These are phyloP conservation scores for Reticulomyxa filosa DNA, from an alignment of 78 protist genomes.

Conservation along the genomic window DNA sequence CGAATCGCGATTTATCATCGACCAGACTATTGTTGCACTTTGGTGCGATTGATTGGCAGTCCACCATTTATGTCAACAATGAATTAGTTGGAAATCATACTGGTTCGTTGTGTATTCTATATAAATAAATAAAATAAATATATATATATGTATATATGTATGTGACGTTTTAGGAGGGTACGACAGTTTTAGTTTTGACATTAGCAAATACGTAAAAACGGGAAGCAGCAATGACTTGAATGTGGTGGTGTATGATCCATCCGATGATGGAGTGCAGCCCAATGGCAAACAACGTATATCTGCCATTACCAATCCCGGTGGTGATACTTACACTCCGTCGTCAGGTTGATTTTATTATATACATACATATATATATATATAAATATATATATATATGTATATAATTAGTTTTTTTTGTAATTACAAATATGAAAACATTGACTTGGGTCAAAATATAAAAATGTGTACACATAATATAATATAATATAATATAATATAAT, in stretches of 20 bases:
- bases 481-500: no score
- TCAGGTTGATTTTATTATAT: no score
- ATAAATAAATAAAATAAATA: no score
- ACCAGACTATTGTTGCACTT: conserved; percentile 27
- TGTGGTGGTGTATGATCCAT: conserved; percentile 13
- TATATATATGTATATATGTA: no score
- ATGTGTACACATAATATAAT: no score
- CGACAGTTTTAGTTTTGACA: conserved; percentile 14
- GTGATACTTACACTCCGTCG: conserved; percentile 22
- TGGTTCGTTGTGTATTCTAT: no score
- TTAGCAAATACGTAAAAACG: background rate
- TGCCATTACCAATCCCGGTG: conserved; percentile 4
- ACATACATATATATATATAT: no score
- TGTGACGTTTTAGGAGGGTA: conserved; percentile 7
- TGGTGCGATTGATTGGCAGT: conserved; percentile 26
- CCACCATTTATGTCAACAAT: conserved; percentile 5
- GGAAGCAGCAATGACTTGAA: background rate
- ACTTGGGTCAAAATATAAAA: no score
- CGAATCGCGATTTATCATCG: no score
- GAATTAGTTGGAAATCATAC: conserved; percentile 2
- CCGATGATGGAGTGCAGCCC: conserved; percentile 2
- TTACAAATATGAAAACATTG: no score
- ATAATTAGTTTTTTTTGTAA: no score
- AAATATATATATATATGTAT: no score
- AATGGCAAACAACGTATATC: conserved; percentile 18